Conservation (phyloP, 2,329 filamentous ascomycete species). For the Exophiala bonariae region DNA sequence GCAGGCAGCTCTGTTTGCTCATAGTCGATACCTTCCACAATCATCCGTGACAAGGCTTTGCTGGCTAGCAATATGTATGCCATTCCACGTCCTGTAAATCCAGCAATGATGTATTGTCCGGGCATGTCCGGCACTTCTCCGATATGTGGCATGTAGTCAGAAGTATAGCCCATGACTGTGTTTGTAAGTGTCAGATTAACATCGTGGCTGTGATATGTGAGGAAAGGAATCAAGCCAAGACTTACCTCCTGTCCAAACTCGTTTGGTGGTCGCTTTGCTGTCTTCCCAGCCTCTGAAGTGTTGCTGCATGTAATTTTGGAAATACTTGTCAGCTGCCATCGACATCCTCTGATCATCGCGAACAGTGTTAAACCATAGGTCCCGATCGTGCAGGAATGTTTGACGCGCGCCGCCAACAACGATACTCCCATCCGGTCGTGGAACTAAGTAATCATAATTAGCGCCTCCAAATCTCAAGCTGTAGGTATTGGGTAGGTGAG, state of each 20-base stretch:
- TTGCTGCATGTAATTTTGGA: constrained; percentile 39
- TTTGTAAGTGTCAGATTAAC: not conserved
- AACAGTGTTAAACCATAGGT: constrained; percentile 47
- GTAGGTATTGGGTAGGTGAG: constrained; percentile 45
- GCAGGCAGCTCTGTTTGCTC: constrained; percentile 34
- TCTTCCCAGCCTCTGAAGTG: constrained; percentile 37
- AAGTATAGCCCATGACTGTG: constrained; percentile 52
- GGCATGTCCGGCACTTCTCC: constrained; percentile 46
- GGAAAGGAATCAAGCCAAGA: constrained; percentile 6
- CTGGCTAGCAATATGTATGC: constrained; percentile 53
- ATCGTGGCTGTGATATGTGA: not conserved
- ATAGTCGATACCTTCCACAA: constrained; percentile 36
- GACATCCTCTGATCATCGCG: constrained; percentile 50
- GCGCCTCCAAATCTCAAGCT: constrained; percentile 60
- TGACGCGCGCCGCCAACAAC: constrained; percentile 63
- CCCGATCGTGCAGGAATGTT: constrained; percentile 29
- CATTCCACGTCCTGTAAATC: constrained; percentile 69
- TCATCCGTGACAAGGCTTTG: constrained; percentile 58
- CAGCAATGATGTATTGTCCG: constrained; percentile 57
- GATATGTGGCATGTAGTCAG: constrained; percentile 52
- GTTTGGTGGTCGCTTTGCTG: constrained; percentile 33
- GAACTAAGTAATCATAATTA: constrained; percentile 56
- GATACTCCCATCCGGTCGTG: constrained; percentile 53
- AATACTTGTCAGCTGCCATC: constrained; percentile 40
- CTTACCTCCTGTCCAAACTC: constrained; percentile 39